Evolutionary conservation across 345 rosid genomes (phyloP), one percentile per base, ranked within the genome.

Genomic region (Eucalyptus cloeziana): DNA sequence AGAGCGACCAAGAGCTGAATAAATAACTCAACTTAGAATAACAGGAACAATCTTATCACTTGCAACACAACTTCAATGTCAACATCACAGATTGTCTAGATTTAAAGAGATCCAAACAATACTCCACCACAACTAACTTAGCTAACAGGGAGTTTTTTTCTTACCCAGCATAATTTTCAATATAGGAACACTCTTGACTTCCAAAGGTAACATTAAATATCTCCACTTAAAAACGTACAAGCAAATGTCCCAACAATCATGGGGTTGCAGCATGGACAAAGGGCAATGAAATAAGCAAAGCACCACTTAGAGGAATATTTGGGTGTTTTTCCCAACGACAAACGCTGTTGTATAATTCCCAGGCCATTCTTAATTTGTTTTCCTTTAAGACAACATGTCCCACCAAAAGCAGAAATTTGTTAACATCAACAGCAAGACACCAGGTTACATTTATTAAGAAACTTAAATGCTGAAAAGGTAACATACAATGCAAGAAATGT

Each of bases 1-100:
- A 97, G 90, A 86, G 98, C 96, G 43, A 97, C 98, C 90, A 97
- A 89, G 58, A 97, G 95, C 99, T 96, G 95, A 56, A 92, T 52
- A 91, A 64, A 79, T 31, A 80, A 89, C 33, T 89, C 47, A 62
- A n/a, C 85, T 60, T 37, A 44, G 88, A 49, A 87, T 40, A 62
- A 50, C 45, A 47, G 7, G 43, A 17, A 69, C 51, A 69, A 19
- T n/a, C 87, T 86, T 16, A 86, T 30, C 49, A 51, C 64, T 43
- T 37, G 83, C 83, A 76, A 76, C 83, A 76, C 47, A 76, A 76
- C 45, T 43, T 37, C 83, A 76, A 76, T 21, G 27, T 76, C 47
- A 37, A 37, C 15, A 4, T 21, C 13, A 21, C 83, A 76, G 83
- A 37, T 76, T 37, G 27, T 37, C 83, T 76, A 37, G 11, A 76